Conservation (phyloP, 108 stramenopile genomes). For the Nitzschia inconspicua region DNA sequence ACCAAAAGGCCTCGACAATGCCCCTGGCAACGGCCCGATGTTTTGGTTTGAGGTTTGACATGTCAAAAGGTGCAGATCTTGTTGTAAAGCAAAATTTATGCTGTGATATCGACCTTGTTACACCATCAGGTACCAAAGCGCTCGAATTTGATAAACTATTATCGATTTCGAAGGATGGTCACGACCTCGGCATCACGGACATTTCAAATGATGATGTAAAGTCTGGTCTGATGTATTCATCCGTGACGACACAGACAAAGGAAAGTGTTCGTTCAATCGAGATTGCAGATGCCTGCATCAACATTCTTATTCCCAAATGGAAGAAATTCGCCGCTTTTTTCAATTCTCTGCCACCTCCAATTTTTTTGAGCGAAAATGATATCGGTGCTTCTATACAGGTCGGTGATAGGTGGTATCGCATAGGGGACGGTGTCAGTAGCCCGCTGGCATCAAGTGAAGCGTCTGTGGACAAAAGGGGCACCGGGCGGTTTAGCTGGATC, state of each 20-base stretch:
- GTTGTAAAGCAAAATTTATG: constrained; percentile 31
- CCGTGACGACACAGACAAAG: constrained; percentile 42
- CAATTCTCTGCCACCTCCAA: constrained; percentile 36
- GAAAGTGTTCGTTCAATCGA: constrained; percentile 50
- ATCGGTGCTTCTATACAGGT: constrained; percentile 50
- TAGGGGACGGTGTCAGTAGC: constrained; percentile 1
- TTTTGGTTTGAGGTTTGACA: constrained; percentile 37
- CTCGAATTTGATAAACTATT: constrained; percentile 21
- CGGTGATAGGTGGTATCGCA: constrained; percentile 74
- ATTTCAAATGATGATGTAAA: not conserved
- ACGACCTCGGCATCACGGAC: constrained; percentile 5
- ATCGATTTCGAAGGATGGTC: constrained; percentile 28
- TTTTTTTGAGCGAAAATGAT: constrained; percentile 33
- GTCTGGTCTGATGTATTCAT: constrained; percentile 49
- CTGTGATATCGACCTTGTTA: constrained; percentile 29
- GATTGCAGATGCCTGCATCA: constrained; percentile 55
- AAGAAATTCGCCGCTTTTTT: constrained; percentile 47
- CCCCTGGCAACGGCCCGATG: constrained; percentile 30
- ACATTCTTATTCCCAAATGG: constrained; percentile 54
- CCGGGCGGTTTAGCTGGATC: constrained; percentile 5
- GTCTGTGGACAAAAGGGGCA: not conserved
- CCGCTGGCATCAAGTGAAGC: no score
- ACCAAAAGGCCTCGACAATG: not conserved
- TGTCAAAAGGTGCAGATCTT: constrained; percentile 38
- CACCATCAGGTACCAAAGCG: not conserved